Conservation (phyloP, 176 grass and related monocot species). For the Oryza coarctata region DNA sequence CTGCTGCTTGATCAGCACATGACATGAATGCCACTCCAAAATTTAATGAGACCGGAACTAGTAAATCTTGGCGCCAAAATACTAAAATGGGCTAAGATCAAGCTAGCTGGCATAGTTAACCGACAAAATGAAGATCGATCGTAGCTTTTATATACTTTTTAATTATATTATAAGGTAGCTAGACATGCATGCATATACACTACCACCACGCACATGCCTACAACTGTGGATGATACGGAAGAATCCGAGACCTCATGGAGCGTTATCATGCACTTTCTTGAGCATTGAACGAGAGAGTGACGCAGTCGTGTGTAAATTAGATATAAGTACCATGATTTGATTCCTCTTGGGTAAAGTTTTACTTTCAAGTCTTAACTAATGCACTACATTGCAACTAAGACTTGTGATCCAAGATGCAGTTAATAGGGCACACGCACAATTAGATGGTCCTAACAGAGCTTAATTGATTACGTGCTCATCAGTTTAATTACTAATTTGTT, state of each 20-base stretch:
- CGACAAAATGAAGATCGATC: slow-evolving; percentile 32
- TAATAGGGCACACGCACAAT: slow-evolving; percentile 26
- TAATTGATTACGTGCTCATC: not conserved
- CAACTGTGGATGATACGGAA: not conserved
- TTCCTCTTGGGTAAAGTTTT: not conserved
- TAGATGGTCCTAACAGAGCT: not conserved
- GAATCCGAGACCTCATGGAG: not conserved
- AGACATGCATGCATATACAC: not conserved
- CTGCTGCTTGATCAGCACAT: slow-evolving; percentile 28
- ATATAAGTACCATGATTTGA: not conserved
- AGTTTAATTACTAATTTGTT: not conserved
- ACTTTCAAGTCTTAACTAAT: not conserved
- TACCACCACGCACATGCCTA: not conserved
- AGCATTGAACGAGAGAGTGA: not conserved
- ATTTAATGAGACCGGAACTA: not conserved
- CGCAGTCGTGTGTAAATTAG: not conserved
- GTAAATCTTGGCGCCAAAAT: not conserved
- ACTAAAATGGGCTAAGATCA: not conserved
- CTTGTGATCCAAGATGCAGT: not conserved
- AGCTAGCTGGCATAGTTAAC: slow-evolving; percentile 19
- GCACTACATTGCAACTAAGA: not conserved
- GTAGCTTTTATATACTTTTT: not conserved
- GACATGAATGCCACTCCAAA: not conserved
- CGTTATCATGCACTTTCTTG: not conserved
- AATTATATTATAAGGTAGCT: not conserved